Evolutionary conservation across 441 rosid genomes (phyloP), one percentile per base, ranked within the genome.

Genomic region (Populus tomentosa): DNA sequence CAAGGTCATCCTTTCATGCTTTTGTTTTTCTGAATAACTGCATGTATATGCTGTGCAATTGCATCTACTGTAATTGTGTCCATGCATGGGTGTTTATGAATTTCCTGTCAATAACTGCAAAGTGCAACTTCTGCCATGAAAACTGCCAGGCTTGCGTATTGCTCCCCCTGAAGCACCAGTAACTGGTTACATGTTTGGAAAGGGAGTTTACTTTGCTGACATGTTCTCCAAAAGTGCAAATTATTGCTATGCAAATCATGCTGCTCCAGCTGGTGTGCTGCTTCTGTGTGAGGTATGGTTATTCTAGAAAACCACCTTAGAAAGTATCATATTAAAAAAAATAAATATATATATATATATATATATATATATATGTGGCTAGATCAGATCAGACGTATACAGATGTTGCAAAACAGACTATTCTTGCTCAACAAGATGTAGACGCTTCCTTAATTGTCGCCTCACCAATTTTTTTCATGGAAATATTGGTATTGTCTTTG

Each of bases 191-290:
- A 91, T 90, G 97, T 95, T 93, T 76, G 99, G 99, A 14, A 95
- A 95, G 86, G 99, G 97, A 42, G 97, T 95, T 82, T 95, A 95
- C 87, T 95, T 95, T 76, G 97, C 97, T 21, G 99, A 95, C 80
- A 92, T 95, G 97, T 95, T 95, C 93, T 92, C 98, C 78, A 95
- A 93, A 85, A 95, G 99, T 76, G 97, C 97, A 1, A 91, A 93
- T 77, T 95, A 92, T 80, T 95, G 97, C 84, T 92, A 82, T 82
- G 85, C 95, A 68, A 86, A 71, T 79, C 66, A 38, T 26, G 26
- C 88, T 65, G 74, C 85, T 73, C 80, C 85, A 46, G 82, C 90
- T 70, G 98, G 97, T 2, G 99, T 91, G 69, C 88, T 95, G 70
- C 94, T 95, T 71, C 86, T 95, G 77, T 93, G 98, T 64, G 98